Evolutionary conservation across 129 eudicot genomes (phyloP), one percentile per base, ranked within the genome.

Genomic region (Saussurea involucrata): DNA sequence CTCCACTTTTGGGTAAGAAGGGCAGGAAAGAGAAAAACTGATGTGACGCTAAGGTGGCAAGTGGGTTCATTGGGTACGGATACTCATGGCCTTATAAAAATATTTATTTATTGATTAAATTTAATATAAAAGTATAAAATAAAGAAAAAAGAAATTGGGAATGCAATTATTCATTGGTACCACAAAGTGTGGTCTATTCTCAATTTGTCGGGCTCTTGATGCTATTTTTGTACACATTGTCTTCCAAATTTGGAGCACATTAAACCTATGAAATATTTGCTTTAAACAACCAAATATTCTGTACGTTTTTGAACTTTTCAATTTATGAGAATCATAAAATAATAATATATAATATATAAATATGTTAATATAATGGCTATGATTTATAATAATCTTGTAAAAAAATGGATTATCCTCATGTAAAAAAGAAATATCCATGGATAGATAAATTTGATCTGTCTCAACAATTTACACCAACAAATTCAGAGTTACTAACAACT

Each of bases 101-200:
- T 27, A 27, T 27, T 27, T 27, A 27, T 27, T 27, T 27, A 27
- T 27, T 27, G 29, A 27, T 27, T 1, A 3, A 27, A 27, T 7
- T 58, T 58, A 21, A 20, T 37, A 9, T 40, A 21, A 60, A 60
- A 1, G 21, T 60, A 2, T 18, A 18, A 22, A 60, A 32, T 32
- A 22, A 40, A 10, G 7, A 78, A 68, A 77, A 28, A 49, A 55
- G 63, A 77, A 79, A 64, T 72, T 79, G 68, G 29, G 78, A 65
- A 72, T 46, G 78, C 78, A 65, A 80, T 80, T 73, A 80, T 80
- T 65, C 73, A 22, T 46, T 73, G 83, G 83, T 73, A 80, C 78
- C 83, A 66, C 83, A 73, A 80, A 80, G 83, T 80, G 78, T 80
- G 63, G 83, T 80, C 83, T 72, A 73, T 73, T 80, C 78, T 72